Evolutionary conservation across 164 flowering plant genomes (phyloP).

Genomic region (Magnolia changhungtana): DNA sequence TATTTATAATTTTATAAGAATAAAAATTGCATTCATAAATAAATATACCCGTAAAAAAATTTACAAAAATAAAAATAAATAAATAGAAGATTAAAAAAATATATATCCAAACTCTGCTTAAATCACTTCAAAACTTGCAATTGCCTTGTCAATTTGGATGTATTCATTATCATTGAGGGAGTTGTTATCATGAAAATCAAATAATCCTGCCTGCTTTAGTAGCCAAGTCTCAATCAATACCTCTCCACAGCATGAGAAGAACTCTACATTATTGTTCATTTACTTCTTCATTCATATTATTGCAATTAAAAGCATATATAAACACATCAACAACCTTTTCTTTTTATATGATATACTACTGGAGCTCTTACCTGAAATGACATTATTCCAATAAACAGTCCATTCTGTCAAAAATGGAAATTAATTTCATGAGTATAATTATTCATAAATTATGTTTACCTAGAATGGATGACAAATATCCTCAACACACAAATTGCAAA

Average conservation of each 20-base stretch:
- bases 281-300: constrained; percentile 44
- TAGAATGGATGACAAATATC: too few species aligned
- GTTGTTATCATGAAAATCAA: constrained; percentile 18
- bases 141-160: constrained; percentile 16
- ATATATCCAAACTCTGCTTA: too few species aligned
- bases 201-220: constrained; percentile 42
- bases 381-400: background rate
- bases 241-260: constrained; percentile 49
- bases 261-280: constrained; percentile 49
- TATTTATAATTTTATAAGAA: too few species aligned
- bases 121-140: too few species aligned
- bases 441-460: too few species aligned
- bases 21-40: too few species aligned
- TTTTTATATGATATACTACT: constrained; percentile 40
- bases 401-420: too few species aligned
- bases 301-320: constrained; percentile 35
- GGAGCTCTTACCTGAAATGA: constrained; percentile 43
- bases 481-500: too few species aligned
- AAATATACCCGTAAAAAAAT: too few species aligned
- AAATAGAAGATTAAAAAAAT: background rate
- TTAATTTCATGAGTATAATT: too few species aligned
- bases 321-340: constrained; percentile 71
- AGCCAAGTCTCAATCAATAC: constrained; percentile 42
- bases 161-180: constrained; percentile 19
- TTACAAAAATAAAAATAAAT: background rate